These are phyloP conservation scores for Linnemannia elongata DNA, from an alignment of 192 early-diverging fungal genomes.

Conservation along the genomic window DNA sequence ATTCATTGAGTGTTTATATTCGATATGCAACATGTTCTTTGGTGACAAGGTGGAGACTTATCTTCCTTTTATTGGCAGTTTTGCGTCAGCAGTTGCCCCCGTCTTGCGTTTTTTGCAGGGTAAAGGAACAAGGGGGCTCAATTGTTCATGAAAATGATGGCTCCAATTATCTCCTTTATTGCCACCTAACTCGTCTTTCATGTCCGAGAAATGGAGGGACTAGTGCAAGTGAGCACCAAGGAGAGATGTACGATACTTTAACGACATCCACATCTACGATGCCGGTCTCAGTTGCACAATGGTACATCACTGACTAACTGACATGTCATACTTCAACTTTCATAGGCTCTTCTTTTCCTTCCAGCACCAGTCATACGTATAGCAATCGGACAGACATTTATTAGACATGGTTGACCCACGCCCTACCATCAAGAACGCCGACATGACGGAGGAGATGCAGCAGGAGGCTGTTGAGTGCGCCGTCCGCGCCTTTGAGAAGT, in stretches of 20 bases:
- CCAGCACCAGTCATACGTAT: not conserved
- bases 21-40: not conserved
- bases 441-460: constrained; percentile 98
- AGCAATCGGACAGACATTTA: not conserved
- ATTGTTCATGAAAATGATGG: not conserved
- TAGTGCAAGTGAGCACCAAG: not conserved
- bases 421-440: constrained; percentile 95
- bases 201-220: not conserved
- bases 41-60: not conserved
- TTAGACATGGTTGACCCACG: constrained; percentile 82
- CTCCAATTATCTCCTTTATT: not conserved
- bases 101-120: not conserved
- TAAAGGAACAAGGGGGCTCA: not conserved
- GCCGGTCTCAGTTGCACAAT: too few relatives aligned
- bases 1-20: not conserved
- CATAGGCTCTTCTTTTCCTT: not conserved
- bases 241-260: not conserved
- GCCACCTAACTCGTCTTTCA: not conserved
- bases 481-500: constrained; percentile 89
- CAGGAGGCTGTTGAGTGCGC: constrained; percentile 90
- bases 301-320: too few relatives aligned
- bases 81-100: not conserved
- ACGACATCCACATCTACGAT: too few relatives aligned
- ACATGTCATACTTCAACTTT: not conserved
- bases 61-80: not conserved